Evolutionary conservation across 768 basidiomycete species (phyloP).

Genomic region (Agaricus subrufescens): DNA sequence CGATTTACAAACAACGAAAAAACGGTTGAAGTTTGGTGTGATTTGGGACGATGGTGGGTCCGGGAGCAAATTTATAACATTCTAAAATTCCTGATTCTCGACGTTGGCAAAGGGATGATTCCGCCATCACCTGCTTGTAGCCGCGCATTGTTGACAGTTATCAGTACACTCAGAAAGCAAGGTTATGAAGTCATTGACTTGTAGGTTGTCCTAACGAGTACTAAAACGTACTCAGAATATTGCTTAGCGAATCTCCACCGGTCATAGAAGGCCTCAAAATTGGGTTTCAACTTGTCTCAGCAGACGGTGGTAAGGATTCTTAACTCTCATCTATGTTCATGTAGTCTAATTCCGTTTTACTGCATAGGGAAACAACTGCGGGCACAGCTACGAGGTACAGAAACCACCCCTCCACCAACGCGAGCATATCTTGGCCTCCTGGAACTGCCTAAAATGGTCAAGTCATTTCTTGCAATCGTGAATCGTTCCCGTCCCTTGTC

Average conservation of each 20-base stretch:
- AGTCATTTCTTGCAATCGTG: slow-evolving; percentile 38
- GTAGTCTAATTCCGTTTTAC: neutral
- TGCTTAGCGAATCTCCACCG: slow-evolving; percentile 36
- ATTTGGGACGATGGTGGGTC: slow-evolving; percentile 58
- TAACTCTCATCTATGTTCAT: too few relatives aligned
- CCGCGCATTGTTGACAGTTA: slow-evolving; percentile 50
- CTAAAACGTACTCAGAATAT: neutral
- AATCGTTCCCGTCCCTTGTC: slow-evolving; percentile 32
- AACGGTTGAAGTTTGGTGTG: slow-evolving; percentile 56
- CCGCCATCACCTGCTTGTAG: slow-evolving; percentile 60
- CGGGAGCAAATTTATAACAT: neutral
- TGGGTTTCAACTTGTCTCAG: slow-evolving; percentile 51
- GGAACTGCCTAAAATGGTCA: slow-evolving; percentile 31
- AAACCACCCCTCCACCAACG: slow-evolving; percentile 26
- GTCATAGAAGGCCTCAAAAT: slow-evolving; percentile 43
- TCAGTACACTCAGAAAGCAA: slow-evolving; percentile 46
- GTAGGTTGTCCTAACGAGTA: slow-evolving; percentile 28
- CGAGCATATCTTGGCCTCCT: slow-evolving; percentile 28
- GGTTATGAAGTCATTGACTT: slow-evolving; percentile 64
- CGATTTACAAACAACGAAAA: slow-evolving; percentile 39
- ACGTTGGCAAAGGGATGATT: slow-evolving; percentile 41
- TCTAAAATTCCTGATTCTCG: neutral
- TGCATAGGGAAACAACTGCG: slow-evolving; percentile 39
- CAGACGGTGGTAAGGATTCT: slow-evolving; percentile 43
- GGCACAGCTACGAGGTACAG: slow-evolving; percentile 27